Percentiles rank a stretch among this genome's conserved stretches.
Conservation (phyloP, 306 rosid genomes). For the Cucumis hystrix region DNA sequence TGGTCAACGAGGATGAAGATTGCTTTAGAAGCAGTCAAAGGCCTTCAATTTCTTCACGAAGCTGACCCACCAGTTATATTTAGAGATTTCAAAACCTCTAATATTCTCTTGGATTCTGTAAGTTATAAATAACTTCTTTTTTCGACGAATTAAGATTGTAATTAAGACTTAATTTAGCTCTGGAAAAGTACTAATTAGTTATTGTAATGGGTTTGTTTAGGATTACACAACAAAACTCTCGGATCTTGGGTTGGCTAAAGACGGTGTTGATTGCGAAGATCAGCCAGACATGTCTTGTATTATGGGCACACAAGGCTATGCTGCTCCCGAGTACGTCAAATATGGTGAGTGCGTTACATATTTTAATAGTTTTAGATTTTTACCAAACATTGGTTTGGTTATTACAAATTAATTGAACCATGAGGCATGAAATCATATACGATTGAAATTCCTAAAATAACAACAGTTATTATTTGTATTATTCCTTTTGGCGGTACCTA, state of each 20-base stretch:
- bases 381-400: too few species aligned
- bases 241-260: conserved; percentile 71
- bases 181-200: neutral
- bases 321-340: conserved; percentile 73
- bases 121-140: neutral
- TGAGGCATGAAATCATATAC: too few species aligned
- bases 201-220: conserved; percentile 8
- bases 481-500: neutral
- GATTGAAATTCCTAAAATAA: neutral
- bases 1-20: conserved; percentile 87
- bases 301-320: conserved; percentile 78
- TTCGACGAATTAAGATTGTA: too few species aligned
- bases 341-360: conserved; percentile 20
- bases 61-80: conserved; percentile 65
- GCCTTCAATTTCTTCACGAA: conserved; percentile 72
- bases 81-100: conserved; percentile 76
- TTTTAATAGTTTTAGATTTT: neutral
- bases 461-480: neutral
- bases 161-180: neutral
- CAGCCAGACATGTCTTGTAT: conserved; percentile 42
- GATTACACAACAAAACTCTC: conserved; percentile 62
- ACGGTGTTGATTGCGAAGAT: conserved; percentile 66
- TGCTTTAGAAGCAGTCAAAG: conserved; percentile 83
- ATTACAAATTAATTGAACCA: too few species aligned
- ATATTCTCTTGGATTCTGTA: conserved; percentile 70